Evolutionary conservation across 1,139 yeast species (phyloP), one percentile per base, ranked within the genome.

Genomic region (Blastobotrys persicus): DNA sequence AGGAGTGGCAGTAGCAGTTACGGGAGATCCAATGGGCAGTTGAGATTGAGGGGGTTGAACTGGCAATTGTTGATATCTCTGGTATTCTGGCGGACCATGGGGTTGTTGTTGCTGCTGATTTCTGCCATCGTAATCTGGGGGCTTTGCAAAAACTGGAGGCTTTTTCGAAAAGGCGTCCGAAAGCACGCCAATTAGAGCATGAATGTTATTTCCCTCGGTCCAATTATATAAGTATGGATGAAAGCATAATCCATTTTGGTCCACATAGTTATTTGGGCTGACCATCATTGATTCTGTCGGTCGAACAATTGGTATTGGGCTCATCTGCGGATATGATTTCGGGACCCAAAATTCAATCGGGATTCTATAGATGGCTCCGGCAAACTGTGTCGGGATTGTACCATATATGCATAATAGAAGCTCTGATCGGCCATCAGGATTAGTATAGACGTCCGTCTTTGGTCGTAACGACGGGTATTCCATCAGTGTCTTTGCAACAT

Each of bases 281-380:
- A 82, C 67, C 48, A 64, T 68, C 77, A 68, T 72, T 19, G 71
- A 72, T 38, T 74, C 73, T 1, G 76, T 68, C 0, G 85, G 81
- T 20, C 75, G 72, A 5, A 88, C 78, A 61, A 74, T 85, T 0
- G 80, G 76, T 18, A 80, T 60, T 0, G 97, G 97, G 1, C 82
- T 75, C n/a, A 32, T 48, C 23, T 59, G 61, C 0, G 96, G 96
- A 59, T 87, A 88, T 23, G 74, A 71, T 34, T 75, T 74, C 0
- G 96, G 95, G 1, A 91, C 62, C 95, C 96, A 89, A 2, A 89
- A 68, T 52, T 81, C 81, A 11, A 87, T 64, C 0, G 91, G 89
- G n/a, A 82, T 74, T 18, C 70, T 63, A 47, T 72, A 69, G 1
- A 62, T 60, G 4, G 64, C 59, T 53, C 64, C 57, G 13, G 62